These are phyloP conservation scores for Microstroma glucosiphilum DNA, from an alignment of 1,284 basidiomycete species.

Conservation along the genomic window DNA sequence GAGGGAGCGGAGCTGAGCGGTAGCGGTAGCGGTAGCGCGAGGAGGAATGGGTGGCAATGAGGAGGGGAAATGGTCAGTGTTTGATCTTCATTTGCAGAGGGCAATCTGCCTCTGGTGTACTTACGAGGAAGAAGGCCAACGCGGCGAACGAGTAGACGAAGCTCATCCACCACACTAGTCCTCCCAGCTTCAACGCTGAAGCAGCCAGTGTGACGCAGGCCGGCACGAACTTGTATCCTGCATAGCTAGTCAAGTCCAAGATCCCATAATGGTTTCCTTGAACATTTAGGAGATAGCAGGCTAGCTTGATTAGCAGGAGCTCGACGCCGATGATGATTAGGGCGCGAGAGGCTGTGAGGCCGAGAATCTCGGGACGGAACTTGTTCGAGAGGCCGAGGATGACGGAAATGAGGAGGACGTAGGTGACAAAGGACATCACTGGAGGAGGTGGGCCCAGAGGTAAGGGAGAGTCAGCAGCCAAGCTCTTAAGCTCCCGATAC, in stretches of 20 bases:
- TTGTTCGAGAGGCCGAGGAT: conserved; percentile 73
- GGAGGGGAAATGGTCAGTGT: too few relatives aligned
- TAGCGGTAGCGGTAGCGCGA: neutral
- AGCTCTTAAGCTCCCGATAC: too few relatives aligned
- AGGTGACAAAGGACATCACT: conserved; percentile 96
- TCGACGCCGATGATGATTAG: conserved; percentile 56
- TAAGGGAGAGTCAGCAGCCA: conserved; percentile 1
- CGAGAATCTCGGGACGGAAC: conserved; percentile 86
- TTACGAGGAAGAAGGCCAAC: conserved; percentile 78
- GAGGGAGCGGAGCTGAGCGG: conserved; percentile 61
- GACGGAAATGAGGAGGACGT: conserved; percentile 75
- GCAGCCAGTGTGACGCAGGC: conserved; percentile 41
- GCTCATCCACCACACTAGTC: conserved; percentile 63
- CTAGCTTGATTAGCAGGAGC: conserved; percentile 78
- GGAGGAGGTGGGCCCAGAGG: neutral
- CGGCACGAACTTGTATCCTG: conserved; percentile 89
- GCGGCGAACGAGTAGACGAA: conserved; percentile 81
- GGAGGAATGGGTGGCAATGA: conserved; percentile 5
- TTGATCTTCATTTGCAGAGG: too few relatives aligned
- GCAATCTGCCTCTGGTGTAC: conserved; percentile 52
- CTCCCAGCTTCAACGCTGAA: conserved; percentile 48
- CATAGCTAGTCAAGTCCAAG: conserved; percentile 62
- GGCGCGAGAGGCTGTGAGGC: conserved; percentile 75
- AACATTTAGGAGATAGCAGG: conserved; percentile 83
- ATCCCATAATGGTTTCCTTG: conserved; percentile 61